Evolutionary conservation across 2,329 filamentous ascomycete genomes (phyloP).

Genomic region (Aspergillus unguis): DNA sequence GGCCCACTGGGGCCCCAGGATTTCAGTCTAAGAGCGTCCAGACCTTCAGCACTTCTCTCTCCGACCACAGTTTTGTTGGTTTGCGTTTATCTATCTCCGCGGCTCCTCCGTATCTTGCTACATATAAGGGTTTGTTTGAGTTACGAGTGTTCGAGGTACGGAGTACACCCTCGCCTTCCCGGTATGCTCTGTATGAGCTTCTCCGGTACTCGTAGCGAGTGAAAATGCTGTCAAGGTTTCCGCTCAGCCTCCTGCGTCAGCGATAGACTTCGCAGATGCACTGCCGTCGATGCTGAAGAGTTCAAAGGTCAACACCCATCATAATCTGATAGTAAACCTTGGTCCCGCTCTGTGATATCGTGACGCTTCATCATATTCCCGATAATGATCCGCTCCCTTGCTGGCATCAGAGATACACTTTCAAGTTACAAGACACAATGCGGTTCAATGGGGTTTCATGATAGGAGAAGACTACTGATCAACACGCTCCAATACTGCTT

Average conservation of each 20-base stretch:
- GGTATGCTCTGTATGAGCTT: too few relatives aligned
- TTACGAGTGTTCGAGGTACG: too few relatives aligned
- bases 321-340: neutral
- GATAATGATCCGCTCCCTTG: neutral
- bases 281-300: neutral
- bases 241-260: neutral
- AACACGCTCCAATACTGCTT: neutral
- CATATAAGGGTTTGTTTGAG: too few relatives aligned
- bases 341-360: neutral
- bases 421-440: neutral
- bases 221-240: neutral
- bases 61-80: conserved; percentile 6
- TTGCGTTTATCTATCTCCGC: neutral
- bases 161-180: too few relatives aligned
- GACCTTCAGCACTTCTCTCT: conserved; percentile 1
- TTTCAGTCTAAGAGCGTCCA: conserved; percentile 1
- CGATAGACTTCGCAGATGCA: neutral
- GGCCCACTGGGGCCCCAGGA: conserved; percentile 3
- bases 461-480: neutral
- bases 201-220: neutral
- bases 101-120: neutral
- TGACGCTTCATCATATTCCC: neutral
- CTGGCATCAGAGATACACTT: neutral
- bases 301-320: neutral
- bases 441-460: neutral